A percentile compares a stretch with the other conserved stretches of the same genome.
Conservation (phyloP, 2,329 filamentous ascomycete genomes). For the Ophiocordyceps polyrhachis-furcata region DNA sequence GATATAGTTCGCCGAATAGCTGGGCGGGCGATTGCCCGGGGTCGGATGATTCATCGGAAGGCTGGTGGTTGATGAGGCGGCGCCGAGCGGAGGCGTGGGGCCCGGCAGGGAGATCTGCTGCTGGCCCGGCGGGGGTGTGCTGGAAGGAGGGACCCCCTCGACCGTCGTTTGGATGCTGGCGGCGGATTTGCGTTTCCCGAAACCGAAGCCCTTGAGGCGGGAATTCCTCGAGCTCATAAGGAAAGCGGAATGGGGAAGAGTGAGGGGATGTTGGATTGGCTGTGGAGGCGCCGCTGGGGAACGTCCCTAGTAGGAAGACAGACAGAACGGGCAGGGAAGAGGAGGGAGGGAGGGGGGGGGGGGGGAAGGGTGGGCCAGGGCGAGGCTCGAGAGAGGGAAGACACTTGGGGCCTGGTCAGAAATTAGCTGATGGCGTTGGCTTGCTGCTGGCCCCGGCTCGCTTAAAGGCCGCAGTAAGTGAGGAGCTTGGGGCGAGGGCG, state of each 20-base stretch:
- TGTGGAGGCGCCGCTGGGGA: background rate
- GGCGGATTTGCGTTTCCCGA: constrained; percentile 61
- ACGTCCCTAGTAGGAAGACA: background rate
- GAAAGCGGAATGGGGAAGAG: constrained; percentile 11
- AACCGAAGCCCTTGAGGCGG: constrained; percentile 62
- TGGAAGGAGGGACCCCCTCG: constrained; percentile 18
- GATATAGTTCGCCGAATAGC: constrained; percentile 38
- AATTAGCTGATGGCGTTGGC: constrained; percentile 1
- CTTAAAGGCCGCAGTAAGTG: background rate
- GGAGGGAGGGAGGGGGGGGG: background rate
- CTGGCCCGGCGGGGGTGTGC: constrained; percentile 22
- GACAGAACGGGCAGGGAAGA: constrained; percentile 2
- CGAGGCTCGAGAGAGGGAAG: background rate
- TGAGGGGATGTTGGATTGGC: background rate
- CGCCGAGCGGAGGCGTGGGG: constrained; percentile 16
- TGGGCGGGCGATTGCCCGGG: constrained; percentile 41
- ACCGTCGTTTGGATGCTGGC: constrained; percentile 34
- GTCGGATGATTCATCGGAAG: constrained; percentile 45
- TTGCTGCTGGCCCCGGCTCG: constrained; percentile 1
- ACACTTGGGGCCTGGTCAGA: background rate
- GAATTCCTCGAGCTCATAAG: constrained; percentile 63
- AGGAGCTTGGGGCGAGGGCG: background rate
- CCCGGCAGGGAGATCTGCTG: constrained; percentile 20
- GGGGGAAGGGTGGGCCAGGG: background rate
- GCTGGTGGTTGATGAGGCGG: constrained; percentile 25